Conservation (phyloP, 2,329 filamentous ascomycete genomes). For the Capronia epimyces region DNA sequence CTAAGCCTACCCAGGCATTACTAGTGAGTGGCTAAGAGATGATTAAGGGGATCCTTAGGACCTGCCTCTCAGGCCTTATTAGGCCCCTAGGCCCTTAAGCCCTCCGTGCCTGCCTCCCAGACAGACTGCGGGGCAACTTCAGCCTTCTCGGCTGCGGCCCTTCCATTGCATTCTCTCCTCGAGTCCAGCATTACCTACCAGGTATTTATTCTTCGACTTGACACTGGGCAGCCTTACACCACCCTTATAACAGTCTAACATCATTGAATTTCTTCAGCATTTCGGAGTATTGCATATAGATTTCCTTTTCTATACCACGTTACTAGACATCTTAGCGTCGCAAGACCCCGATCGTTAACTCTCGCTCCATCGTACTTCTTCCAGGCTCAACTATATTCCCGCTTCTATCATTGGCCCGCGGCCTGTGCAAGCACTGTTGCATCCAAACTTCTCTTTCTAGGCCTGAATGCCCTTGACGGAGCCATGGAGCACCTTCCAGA, state of each 20-base stretch:
- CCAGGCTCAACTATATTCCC: too few species aligned
- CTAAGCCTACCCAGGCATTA: too few species aligned
- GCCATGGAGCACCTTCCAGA: constrained; percentile 55
- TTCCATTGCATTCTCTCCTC: constrained; percentile 2
- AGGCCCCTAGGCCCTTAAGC: too few species aligned
- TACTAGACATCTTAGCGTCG: neutral
- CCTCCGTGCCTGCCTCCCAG: too few species aligned
- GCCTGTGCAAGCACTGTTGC: neutral
- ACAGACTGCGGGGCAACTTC: neutral
- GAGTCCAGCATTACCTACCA: neutral
- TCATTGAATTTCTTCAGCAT: neutral
- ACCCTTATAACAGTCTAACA: neutral
- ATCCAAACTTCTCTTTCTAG: neutral
- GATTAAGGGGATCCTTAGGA: too few species aligned
- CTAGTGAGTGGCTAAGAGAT: too few species aligned
- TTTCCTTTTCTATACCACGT: neutral
- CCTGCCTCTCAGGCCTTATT: too few species aligned
- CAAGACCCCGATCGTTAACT: neutral
- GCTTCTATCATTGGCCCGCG: too few species aligned
- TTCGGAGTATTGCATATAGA: neutral
- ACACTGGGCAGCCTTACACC: neutral
- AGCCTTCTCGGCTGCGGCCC: neutral
- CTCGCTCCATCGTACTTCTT: neutral
- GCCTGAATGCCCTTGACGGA: neutral
- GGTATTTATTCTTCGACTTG: neutral